Evolutionary conservation across 345 rosid species (phyloP).

Genomic region (Capsella bursapastoris): DNA sequence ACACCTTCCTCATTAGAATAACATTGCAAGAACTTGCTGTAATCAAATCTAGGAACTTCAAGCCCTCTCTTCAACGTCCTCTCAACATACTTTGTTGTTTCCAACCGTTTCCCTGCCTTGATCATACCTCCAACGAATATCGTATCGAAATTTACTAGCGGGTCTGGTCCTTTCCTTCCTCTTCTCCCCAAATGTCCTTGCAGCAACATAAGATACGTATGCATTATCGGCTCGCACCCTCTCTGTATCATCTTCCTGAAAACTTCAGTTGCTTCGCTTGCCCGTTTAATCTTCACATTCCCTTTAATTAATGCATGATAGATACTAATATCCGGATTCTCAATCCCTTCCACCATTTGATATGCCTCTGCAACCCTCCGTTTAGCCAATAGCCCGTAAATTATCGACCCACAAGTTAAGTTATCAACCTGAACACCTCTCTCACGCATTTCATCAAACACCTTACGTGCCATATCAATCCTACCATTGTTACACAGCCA

Average conservation of each 20-base stretch:
- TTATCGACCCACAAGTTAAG: slow-evolving; percentile 49
- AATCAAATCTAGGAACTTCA: slow-evolving; percentile 88
- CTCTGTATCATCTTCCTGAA: slow-evolving; percentile 80
- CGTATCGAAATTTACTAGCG: slow-evolving; percentile 74
- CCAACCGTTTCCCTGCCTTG: slow-evolving; percentile 75
- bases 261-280: slow-evolving; percentile 71
- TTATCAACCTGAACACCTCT: slow-evolving; percentile 64
- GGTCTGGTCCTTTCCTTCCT: slow-evolving; percentile 81
- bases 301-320: slow-evolving; percentile 84
- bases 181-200: slow-evolving; percentile 92
- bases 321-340: slow-evolving; percentile 63
- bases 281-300: slow-evolving; percentile 60
- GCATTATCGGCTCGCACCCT: slow-evolving; percentile 92
- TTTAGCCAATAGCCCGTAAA: slow-evolving; percentile 62
- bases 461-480: slow-evolving; percentile 47
- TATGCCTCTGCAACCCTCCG: slow-evolving; percentile 67
- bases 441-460: slow-evolving; percentile 75
- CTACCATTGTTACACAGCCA: slow-evolving; percentile 82
- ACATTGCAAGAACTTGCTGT: slow-evolving; percentile 78
- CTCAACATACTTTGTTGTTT: slow-evolving; percentile 80
- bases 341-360: slow-evolving; percentile 44
- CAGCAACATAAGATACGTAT: slow-evolving; percentile 80
- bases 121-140: slow-evolving; percentile 92
- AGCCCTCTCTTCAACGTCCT: slow-evolving; percentile 65
- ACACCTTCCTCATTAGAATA: slow-evolving; percentile 79